These are phyloP conservation scores for Kwoniella europaea DNA, from an alignment of 768 basidiomycete genomes.

Conservation along the genomic window DNA sequence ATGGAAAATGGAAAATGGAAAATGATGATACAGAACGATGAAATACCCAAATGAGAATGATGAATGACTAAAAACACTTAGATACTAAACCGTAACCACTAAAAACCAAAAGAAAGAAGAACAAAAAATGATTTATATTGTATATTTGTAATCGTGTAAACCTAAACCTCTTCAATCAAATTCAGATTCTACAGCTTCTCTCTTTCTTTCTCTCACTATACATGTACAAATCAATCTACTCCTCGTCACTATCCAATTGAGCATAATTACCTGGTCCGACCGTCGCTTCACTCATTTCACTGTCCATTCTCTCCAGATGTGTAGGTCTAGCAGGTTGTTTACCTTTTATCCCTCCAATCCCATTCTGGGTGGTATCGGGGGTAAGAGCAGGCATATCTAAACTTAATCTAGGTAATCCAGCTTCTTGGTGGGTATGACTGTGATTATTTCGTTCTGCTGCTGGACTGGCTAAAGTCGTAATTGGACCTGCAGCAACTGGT, in stretches of 20 bases:
- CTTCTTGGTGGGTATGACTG: neutral
- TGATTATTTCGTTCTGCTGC: constrained; percentile 4
- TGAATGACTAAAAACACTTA: too few relatives aligned
- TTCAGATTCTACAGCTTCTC: neutral
- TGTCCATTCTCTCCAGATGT: constrained; percentile 24
- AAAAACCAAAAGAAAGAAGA: too few relatives aligned
- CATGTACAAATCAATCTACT: constrained; percentile 1
- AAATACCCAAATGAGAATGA: too few relatives aligned
- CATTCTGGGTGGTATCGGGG: constrained; percentile 18
- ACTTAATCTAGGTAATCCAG: constrained; percentile 34
- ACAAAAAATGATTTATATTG: too few relatives aligned
- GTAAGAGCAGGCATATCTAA: constrained; percentile 44
- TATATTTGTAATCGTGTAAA: neutral
- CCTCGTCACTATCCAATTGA: constrained; percentile 34
- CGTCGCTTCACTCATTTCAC: constrained; percentile 28
- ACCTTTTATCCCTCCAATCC: neutral
- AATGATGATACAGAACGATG: neutral
- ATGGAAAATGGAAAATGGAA: neutral
- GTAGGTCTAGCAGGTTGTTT: constrained; percentile 12
- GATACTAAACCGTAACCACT: too few relatives aligned
- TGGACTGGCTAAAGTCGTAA: constrained; percentile 34
- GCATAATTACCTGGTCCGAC: constrained; percentile 25
- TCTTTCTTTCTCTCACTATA: neutral
- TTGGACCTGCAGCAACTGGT: constrained; percentile 31
- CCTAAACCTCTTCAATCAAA: neutral